Evolutionary conservation across 805 yeast genomes (phyloP), one percentile per base, ranked within the genome.

Genomic region (Yarrowia sp.): DNA sequence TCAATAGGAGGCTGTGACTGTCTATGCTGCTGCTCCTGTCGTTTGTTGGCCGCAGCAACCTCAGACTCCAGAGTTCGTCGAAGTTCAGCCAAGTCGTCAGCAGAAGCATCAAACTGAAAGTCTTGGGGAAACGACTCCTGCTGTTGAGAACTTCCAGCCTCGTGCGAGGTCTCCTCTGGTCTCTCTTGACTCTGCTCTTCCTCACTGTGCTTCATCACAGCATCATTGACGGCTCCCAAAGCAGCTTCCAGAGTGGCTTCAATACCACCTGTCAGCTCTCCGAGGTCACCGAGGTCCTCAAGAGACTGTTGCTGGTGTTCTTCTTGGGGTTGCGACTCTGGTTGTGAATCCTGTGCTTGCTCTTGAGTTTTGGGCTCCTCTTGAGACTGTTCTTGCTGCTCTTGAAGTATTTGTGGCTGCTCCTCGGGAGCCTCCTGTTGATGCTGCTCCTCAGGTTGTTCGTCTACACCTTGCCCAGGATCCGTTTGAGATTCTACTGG

Each of bases 161-260:
- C 38, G 6, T 12, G 54, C 11, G 26, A 14, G 14, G 38, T 19
- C 8, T 48, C 54, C 17, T 30, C 52, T 2, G 36, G 38, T 17
- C 35, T 17, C 4, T n/a, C 51, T 4, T 26, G 51, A 28, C 48
- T 43, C 36, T 44, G 33, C 2, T 48, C 38, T 19, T 32, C 26
- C 36, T 32, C 54, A 16, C 54, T 38, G 26, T 48, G 54, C 19
- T 48, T 48, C 54, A 48, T 30, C 7, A 51, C 58, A 16, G 58
- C 58, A n/a, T 51, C 44, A 12, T 54, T 54, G 14, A 54, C 61
- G 8, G 61, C 61, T 8, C 61, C 61, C 12, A 54, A 35, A 26
- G 61, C 61, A 3, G 61, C 61, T 9, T 54, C 61, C 26, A 54
- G n/a, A 12, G 61, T 54, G 17, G 61, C 61, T 26, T 54, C 61